Conservation (phyloP, 345 rosid species). For the Eucalyptus paniculata region DNA sequence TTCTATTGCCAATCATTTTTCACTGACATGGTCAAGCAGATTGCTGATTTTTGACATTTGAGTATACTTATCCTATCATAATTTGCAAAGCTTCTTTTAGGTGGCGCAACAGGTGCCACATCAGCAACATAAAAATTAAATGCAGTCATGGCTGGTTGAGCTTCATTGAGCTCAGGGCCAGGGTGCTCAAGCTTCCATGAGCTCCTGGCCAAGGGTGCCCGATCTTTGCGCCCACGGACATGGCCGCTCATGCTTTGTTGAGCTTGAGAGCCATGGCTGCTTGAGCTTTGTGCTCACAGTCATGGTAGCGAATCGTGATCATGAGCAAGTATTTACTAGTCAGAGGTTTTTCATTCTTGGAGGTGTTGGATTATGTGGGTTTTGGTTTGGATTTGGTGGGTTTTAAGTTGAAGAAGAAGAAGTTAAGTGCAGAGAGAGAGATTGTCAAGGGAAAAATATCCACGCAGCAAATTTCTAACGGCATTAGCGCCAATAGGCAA, state of each 20-base stretch:
- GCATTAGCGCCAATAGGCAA: neutral
- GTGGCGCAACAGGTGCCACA: neutral
- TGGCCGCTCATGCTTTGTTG: neutral
- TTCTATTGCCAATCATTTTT: neutral
- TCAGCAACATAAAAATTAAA: neutral
- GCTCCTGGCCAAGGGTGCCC: neutral
- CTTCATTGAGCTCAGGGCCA: neutral
- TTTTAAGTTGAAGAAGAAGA: neutral
- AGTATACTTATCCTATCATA: neutral
- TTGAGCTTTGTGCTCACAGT: neutral
- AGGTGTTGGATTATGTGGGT: neutral
- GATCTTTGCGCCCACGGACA: neutral
- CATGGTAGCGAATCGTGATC: neutral
- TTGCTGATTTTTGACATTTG: neutral
- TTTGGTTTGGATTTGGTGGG: neutral
- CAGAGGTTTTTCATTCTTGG: neutral
- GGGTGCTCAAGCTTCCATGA: neutral
- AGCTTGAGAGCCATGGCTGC: neutral
- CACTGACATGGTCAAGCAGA: neutral
- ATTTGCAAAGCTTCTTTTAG: neutral
- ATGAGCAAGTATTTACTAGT: neutral
- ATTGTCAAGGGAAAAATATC: neutral
- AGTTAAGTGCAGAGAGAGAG: neutral
- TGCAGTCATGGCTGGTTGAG: neutral
- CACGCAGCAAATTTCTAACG: neutral